These are phyloP conservation scores for Leishmania lainsoni DNA, from an alignment of 208 protist genomes.

Conservation along the genomic window DNA sequence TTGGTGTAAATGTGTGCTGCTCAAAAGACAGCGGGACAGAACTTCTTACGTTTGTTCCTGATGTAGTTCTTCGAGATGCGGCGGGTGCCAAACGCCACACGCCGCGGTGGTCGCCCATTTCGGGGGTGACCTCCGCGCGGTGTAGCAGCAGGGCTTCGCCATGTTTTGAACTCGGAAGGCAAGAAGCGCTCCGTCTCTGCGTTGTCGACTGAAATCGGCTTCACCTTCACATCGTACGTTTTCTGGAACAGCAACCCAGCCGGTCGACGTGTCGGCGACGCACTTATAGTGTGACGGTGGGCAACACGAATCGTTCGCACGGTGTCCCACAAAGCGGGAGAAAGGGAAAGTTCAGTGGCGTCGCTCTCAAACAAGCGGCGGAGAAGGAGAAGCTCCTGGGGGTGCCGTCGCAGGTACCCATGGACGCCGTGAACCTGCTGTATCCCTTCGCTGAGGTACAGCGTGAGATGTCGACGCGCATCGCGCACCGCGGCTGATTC, in stretches of 20 bases:
- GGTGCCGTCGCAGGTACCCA: conserved; percentile 34
- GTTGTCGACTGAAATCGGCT: conserved; percentile 43
- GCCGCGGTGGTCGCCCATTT: conserved; percentile 23
- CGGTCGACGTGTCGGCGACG: conserved; percentile 9
- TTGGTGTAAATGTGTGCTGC: neutral
- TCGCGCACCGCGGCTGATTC: conserved; percentile 32
- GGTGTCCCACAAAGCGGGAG: conserved; percentile 72
- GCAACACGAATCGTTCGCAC: conserved; percentile 59
- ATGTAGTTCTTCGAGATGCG: conserved; percentile 83
- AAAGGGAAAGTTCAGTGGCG: conserved; percentile 30
- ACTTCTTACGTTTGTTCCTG: conserved; percentile 63
- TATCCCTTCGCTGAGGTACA: conserved; percentile 25
- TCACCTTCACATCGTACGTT: conserved; percentile 63
- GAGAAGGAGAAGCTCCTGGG: conserved; percentile 53
- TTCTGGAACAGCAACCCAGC: conserved; percentile 47
- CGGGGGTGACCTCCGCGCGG: conserved; percentile 36
- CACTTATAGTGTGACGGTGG: conserved; percentile 39
- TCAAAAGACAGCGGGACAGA: conserved; percentile 28
- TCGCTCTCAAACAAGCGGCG: conserved; percentile 72
- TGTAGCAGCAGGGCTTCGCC: conserved; percentile 53
- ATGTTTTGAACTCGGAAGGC: conserved; percentile 80
- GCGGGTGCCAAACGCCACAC: conserved; percentile 67
- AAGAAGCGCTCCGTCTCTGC: conserved; percentile 65
- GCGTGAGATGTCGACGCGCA: conserved; percentile 16
- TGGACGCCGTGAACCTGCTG: conserved; percentile 3